A percentile compares a stretch with the other conserved stretches of the same genome.
Evolutionary conservation across 1,284 basidiomycete species (phyloP).

Genomic region (Heterobasidion occidentale): DNA sequence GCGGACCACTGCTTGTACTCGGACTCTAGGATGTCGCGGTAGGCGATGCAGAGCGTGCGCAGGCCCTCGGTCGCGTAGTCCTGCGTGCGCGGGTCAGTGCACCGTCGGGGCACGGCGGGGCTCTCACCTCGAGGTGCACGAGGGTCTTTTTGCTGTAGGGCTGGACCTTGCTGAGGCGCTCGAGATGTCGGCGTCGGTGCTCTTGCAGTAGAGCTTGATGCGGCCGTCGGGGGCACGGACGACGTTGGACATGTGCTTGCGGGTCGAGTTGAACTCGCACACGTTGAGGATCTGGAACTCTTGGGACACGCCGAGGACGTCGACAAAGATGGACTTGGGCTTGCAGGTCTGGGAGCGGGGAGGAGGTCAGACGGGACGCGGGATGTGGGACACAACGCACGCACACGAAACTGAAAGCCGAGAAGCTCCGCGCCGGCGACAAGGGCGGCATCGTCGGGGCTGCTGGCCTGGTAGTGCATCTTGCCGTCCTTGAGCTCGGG

Average conservation of each 20-base stretch:
- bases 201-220: conserved; percentile 95
- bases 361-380: not conserved
- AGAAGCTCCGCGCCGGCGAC: conserved; percentile 91
- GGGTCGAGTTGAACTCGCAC: conserved; percentile 97
- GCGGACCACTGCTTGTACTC: conserved; percentile 88
- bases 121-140: conserved; percentile 77
- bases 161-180: conserved; percentile 79
- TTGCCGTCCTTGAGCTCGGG: conserved; percentile 76
- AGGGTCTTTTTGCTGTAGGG: conserved; percentile 84
- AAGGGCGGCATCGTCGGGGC: conserved; percentile 96
- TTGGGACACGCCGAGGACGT: conserved; percentile 61
- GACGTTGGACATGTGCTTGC: conserved; percentile 97
- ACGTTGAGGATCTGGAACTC: conserved; percentile 95
- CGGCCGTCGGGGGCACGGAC: conserved; percentile 84
- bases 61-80: conserved; percentile 97
- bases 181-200: conserved; percentile 97
- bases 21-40: conserved; percentile 82
- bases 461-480: conserved; percentile 91
- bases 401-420: conserved; percentile 90
- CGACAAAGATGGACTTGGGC: conserved; percentile 90
- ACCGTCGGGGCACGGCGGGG: conserved; percentile 1
- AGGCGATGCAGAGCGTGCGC: conserved; percentile 94
- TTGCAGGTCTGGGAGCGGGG: conserved; percentile 88
- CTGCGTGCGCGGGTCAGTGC: conserved; percentile 26
- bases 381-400: conserved; percentile 18